Evolutionary conservation across 2,329 filamentous ascomycete species (phyloP).

Genomic region (Talaromyces verruculosus): DNA sequence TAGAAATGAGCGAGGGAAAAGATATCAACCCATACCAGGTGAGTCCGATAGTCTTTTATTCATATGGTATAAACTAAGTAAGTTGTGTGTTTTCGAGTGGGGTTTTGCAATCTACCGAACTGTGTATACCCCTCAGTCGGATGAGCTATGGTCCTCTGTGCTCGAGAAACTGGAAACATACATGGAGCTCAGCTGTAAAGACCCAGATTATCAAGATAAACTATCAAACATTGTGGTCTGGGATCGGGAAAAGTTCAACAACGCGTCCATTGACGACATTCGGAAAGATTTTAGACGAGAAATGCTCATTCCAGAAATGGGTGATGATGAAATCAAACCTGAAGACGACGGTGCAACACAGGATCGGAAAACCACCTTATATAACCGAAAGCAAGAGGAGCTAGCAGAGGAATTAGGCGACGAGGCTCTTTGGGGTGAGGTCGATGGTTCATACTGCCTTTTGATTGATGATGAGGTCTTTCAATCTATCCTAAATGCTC

Average conservation of each 20-base stretch:
- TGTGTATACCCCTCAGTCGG: conserved; percentile 8
- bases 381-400: background rate
- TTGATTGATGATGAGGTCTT: background rate
- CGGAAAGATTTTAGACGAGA: conserved; percentile 4
- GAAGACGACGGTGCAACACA: too few relatives aligned
- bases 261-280: background rate
- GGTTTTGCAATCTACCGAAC: conserved; percentile 9
- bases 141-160: conserved; percentile 7
- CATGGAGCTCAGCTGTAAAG: background rate
- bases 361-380: too few relatives aligned
- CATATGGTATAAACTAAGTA: background rate
- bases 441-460: background rate
- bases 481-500: background rate
- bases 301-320: conserved; percentile 10
- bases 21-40: too few relatives aligned
- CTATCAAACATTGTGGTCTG: background rate
- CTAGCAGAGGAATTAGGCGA: background rate
- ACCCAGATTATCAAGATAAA: background rate
- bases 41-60: too few relatives aligned
- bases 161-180: conserved; percentile 1
- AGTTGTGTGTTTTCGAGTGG: background rate
- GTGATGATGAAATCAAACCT: conserved; percentile 7
- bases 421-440: background rate
- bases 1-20: too few relatives aligned
- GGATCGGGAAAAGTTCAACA: background rate